Evolutionary conservation across 208 protist genomes (phyloP).

Genomic region (Plasmodiophora brassicae): DNA sequence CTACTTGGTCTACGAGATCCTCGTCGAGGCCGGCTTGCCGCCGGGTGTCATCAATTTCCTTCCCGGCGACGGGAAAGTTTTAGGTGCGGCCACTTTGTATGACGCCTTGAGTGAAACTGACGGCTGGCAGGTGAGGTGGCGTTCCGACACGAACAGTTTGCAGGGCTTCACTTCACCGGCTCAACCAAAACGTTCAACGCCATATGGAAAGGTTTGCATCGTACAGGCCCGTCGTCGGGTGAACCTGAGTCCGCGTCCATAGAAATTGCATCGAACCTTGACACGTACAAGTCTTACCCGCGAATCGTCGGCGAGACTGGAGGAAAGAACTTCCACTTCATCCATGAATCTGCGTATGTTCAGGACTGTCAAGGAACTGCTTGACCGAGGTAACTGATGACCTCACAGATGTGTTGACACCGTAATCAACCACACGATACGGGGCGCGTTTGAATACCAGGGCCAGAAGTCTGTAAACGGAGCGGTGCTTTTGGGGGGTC

Average conservation of each 20-base stretch:
- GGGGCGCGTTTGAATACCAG: slow-evolving; percentile 89
- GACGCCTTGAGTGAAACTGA: background rate
- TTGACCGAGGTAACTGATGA: background rate
- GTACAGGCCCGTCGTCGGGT: too few relatives aligned
- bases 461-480: slow-evolving; percentile 85
- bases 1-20: slow-evolving; percentile 78
- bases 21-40: slow-evolving; percentile 77
- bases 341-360: slow-evolving; percentile 81
- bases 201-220: slow-evolving; percentile 87
- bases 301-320: slow-evolving; percentile 89
- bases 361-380: background rate
- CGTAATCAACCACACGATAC: slow-evolving; percentile 73
- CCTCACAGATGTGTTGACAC: slow-evolving; percentile 58
- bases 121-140: slow-evolving; percentile 47
- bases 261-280: slow-evolving; percentile 77
- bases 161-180: slow-evolving; percentile 89
- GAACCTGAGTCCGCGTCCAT: too few relatives aligned
- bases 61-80: slow-evolving; percentile 64
- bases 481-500: too few relatives aligned
- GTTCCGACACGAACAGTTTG: slow-evolving; percentile 63
- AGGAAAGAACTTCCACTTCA: slow-evolving; percentile 90
- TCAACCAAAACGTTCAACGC: slow-evolving; percentile 65
- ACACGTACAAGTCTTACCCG: slow-evolving; percentile 81
- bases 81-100: background rate
- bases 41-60: slow-evolving; percentile 88